Evolutionary conservation across 2,329 filamentous ascomycete genomes (phyloP), one percentile per base, ranked within the genome.

Genomic region (Pseudogymnoascus sp.): DNA sequence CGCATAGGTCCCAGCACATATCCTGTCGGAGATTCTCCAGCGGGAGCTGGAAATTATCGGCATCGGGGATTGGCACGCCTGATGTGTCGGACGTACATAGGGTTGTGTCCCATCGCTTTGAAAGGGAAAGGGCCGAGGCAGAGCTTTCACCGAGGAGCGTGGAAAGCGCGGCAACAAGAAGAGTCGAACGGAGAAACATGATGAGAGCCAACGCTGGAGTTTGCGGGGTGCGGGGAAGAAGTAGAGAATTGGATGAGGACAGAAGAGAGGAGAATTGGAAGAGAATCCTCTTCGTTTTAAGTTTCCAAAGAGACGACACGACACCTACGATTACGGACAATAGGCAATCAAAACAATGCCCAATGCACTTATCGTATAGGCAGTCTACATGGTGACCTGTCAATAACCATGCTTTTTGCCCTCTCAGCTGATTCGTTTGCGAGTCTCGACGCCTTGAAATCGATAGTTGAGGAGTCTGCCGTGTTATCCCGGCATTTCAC

Each of bases 1-100:
- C 48, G 48, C 48, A 54, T 54, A 54, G 48, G 48, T 54, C 48
- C 48, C 48, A 54, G 48, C 48, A 54, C 48, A 54, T 54, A 31
- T 54, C 48, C 25, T 54, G 48, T 31, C 48, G 23, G 48, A 54
- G 48, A 54, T 54, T 54, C 25, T 54, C 48, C 25, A 16, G 8
- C 25, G 48, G 48, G 8, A 54, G 48, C 14, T 54, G 48, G 48
- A 54, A 54, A 31, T 54, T 54, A 31, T 54, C 48, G 8, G 48
- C 48, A 54, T 54, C 48, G 6, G 48, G 48, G 48, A 54, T 54
- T 54, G 48, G 48, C 48, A 54, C 48, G 25, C 48, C 48, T 16
- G 48, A 54, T 16, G 48, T 31, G 48, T 54, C 48, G n/a, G 48
- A 14, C 8, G 48, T 54, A 10, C 48, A 54, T 16, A 54, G 48